A percentile compares a stretch with the other conserved stretches of the same genome.
Conservation (phyloP, 768 basidiomycete genomes). For the Tulasnella sp. region DNA sequence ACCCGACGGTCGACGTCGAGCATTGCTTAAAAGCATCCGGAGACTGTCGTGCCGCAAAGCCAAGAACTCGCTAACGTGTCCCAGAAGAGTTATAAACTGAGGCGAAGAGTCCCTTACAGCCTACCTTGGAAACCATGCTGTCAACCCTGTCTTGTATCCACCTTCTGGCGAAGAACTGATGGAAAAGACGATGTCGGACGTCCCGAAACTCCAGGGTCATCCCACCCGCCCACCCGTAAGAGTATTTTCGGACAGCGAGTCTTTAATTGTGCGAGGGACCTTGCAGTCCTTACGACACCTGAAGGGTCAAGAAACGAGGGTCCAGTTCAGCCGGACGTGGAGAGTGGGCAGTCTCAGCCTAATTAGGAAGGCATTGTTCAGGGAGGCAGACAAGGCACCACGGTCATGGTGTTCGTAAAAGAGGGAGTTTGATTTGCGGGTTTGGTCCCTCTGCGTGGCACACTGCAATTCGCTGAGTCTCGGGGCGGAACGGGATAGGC, state of each 20-base stretch:
- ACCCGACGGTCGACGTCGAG: no score
- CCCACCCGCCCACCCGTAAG: neutral
- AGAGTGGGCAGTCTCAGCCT: neutral
- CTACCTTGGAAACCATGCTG: neutral
- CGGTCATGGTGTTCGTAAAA: neutral
- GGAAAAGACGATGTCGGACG: neutral
- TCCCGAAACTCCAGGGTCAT: neutral
- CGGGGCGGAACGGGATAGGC: neutral
- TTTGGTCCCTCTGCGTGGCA: neutral
- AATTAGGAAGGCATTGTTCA: neutral
- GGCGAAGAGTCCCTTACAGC: neutral
- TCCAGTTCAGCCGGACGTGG: neutral
- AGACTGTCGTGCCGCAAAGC: no score
- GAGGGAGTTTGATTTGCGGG: no score
- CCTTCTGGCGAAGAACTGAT: neutral
- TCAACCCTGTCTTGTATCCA: slow-evolving; percentile 8
- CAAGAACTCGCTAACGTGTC: neutral
- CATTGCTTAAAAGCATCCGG: no score
- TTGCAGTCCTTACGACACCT: neutral
- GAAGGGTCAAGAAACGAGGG: neutral
- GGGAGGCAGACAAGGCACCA: neutral
- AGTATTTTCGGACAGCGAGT: neutral
- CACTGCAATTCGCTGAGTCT: neutral
- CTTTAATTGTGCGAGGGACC: neutral
- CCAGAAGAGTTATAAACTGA: neutral